Conservation (phyloP, 495 filamentous ascomycete genomes). For the Letharia columbiana region DNA sequence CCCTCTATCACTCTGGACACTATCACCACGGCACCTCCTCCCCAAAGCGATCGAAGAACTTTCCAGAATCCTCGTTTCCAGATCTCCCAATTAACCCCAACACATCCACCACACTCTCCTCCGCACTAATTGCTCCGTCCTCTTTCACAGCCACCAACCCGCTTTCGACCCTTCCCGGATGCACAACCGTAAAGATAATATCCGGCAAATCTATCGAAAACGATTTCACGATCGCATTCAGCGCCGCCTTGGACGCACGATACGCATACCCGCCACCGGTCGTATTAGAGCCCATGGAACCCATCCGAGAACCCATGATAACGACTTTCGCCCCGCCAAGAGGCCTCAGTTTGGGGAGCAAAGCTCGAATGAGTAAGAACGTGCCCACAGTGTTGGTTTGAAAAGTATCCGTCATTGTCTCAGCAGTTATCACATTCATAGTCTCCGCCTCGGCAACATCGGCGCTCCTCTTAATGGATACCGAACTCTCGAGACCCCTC, state of each 20-base stretch:
- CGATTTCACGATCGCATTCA: constrained; percentile 29
- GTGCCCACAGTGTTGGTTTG: constrained; percentile 5
- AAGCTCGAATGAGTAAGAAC: constrained; percentile 7
- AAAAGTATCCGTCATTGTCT: constrained; percentile 3
- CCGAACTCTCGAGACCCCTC: constrained; percentile 1
- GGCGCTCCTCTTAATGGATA: not conserved
- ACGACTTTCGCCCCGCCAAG: constrained; percentile 27
- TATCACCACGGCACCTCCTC: constrained; percentile 31
- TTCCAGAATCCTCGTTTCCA: constrained; percentile 26
- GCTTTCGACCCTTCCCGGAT: constrained; percentile 36
- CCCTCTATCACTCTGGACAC: too few species aligned
- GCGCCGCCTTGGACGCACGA: constrained; percentile 31
- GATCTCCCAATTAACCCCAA: constrained; percentile 28
- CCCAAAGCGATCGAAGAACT: constrained; percentile 36
- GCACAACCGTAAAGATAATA: constrained; percentile 24
- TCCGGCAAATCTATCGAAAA: constrained; percentile 31
- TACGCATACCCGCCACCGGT: constrained; percentile 31
- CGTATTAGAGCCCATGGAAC: constrained; percentile 25
- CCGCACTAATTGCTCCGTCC: constrained; percentile 33
- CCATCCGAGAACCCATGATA: constrained; percentile 31
- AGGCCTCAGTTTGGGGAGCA: constrained; percentile 5
- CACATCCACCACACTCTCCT: constrained; percentile 33
- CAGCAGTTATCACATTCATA: not conserved
- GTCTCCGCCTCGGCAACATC: constrained; percentile 14
- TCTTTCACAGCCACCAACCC: constrained; percentile 33